Percentiles rank a stretch among this genome's conserved stretches.
Conservation (phyloP, 2,329 filamentous ascomycete species). For the Tolypocladium inflatum region DNA sequence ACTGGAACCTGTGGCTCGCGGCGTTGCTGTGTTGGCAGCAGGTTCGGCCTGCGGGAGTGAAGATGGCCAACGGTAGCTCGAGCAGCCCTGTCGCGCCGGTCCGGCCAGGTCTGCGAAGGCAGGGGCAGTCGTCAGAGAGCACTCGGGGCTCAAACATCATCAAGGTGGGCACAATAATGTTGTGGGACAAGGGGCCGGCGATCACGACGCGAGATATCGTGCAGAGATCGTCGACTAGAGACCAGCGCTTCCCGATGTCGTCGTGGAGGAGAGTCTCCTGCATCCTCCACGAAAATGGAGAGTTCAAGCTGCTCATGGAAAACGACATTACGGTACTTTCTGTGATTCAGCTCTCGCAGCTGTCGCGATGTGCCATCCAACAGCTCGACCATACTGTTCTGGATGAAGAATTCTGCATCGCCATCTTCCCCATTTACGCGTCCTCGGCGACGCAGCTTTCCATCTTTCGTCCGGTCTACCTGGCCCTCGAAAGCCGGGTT, state of each 20-base stretch:
- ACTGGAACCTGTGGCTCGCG: conserved; percentile 72
- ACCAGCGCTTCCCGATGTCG: conserved; percentile 41
- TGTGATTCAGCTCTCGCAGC: conserved; percentile 76
- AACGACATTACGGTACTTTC: conserved; percentile 72
- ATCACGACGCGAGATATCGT: conserved; percentile 46
- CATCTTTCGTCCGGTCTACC: conserved; percentile 77
- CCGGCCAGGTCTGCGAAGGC: conserved; percentile 33
- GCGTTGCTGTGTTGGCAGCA: conserved; percentile 77
- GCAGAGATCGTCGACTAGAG: conserved; percentile 46
- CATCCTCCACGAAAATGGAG: conserved; percentile 88
- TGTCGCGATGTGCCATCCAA: conserved; percentile 85
- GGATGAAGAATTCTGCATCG: conserved; percentile 88
- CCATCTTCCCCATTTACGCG: conserved; percentile 89
- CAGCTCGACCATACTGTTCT: conserved; percentile 83
- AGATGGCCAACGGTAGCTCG: conserved; percentile 35
- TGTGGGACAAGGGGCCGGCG: conserved; percentile 74
- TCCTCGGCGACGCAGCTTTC: conserved; percentile 62
- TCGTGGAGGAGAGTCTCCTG: conserved; percentile 86
- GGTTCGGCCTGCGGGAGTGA: conserved; percentile 50
- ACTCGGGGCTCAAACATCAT: conserved; percentile 59
- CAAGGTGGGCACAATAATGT: conserved; percentile 83
- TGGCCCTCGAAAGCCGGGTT: conserved; percentile 76
- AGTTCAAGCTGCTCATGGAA: conserved; percentile 84
- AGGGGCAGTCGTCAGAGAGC: conserved; percentile 22
- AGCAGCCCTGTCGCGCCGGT: conserved; percentile 22